A percentile compares a stretch with the other conserved stretches of the same genome.
phyloP scores from a whole-genome alignment of 129 eudicot species.

The Pittosporum tobira region DNA sequence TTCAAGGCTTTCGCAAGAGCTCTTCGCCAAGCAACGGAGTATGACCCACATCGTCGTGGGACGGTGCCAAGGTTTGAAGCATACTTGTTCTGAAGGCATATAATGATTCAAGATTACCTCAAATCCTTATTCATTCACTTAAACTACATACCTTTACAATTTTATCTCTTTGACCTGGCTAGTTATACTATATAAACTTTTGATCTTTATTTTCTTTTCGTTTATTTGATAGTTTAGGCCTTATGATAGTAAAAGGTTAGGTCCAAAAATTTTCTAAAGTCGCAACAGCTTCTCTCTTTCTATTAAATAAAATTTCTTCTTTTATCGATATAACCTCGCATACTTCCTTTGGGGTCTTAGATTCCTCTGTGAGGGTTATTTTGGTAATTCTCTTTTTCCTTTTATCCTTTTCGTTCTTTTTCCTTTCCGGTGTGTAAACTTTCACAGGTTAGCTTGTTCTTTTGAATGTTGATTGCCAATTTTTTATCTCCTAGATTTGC shows the following conservation, averaged over 20 bases:
- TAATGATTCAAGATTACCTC: not conserved
- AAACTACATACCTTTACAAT: not conserved
- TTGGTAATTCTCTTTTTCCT: not conserved
- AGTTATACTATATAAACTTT: too few species aligned
- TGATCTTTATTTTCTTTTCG: not conserved
- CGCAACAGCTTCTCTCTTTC: too few species aligned
- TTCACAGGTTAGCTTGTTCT: too few species aligned
- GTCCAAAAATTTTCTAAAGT: not conserved
- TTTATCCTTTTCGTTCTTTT: not conserved
- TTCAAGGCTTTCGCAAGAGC: slow-evolving; percentile 98
- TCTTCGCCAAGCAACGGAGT: slow-evolving; percentile 92
- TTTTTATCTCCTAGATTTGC: not conserved
- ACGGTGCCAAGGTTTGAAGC: slow-evolving; percentile 64
- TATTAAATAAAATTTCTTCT: too few species aligned
- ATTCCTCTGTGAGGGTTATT: too few species aligned
- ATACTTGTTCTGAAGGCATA: not conserved
- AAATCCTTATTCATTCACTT: not conserved
- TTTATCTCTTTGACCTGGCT: not conserved
- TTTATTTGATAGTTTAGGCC: not conserved
- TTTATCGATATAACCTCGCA: too few species aligned
- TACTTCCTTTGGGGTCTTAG: too few species aligned
- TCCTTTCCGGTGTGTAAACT: not conserved
- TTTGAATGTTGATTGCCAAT: not conserved
- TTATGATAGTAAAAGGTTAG: not conserved
- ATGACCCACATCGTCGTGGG: slow-evolving; percentile 72